These are phyloP conservation scores for Chalaropsis thielavioides DNA, from an alignment of 2,329 filamentous ascomycete genomes.

Conservation along the genomic window DNA sequence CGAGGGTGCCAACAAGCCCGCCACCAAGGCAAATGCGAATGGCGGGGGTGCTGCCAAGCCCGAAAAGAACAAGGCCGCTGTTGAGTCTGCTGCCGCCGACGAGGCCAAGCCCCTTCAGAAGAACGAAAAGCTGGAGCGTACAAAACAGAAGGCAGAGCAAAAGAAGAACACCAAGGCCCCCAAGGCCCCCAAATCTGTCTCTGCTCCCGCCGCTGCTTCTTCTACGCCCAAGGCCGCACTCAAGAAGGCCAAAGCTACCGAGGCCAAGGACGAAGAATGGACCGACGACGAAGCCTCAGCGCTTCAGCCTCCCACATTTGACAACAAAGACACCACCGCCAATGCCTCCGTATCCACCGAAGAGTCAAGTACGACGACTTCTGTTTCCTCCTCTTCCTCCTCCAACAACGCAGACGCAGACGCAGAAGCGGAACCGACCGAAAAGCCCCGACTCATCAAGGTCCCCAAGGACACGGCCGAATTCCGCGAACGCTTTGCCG, in stretches of 20 bases:
- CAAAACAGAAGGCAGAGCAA: conserved; percentile 22
- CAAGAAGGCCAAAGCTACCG: conserved; percentile 19
- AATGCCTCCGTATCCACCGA: conserved; percentile 32
- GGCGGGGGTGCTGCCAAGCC: conserved; percentile 28
- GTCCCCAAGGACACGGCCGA: conserved; percentile 57
- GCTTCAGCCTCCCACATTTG: conserved; percentile 39
- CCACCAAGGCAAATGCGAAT: conserved; percentile 27
- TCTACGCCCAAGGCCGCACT: conserved; percentile 10
- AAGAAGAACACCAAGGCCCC: background rate
- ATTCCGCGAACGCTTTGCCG: conserved; percentile 63
- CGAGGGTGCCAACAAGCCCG: conserved; percentile 18
- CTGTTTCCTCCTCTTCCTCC: conserved; percentile 40
- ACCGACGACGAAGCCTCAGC: conserved; percentile 30
- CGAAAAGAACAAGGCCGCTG: conserved; percentile 28
- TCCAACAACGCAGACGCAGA: conserved; percentile 45
- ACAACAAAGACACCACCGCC: conserved; percentile 35
- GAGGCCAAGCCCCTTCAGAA: conserved; percentile 28
- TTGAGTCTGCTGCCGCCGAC: conserved; percentile 1
- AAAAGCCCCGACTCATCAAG: conserved; percentile 49
- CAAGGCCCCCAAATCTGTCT: background rate
- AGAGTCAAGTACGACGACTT: conserved; percentile 31
- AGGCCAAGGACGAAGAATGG: conserved; percentile 18
- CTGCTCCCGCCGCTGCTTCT: conserved; percentile 19
- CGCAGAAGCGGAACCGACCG: conserved; percentile 31
- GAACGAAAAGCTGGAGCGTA: conserved; percentile 19